phyloP scores from a whole-genome alignment of 768 basidiomycete species.

The Exsudoporus frostii region DNA sequence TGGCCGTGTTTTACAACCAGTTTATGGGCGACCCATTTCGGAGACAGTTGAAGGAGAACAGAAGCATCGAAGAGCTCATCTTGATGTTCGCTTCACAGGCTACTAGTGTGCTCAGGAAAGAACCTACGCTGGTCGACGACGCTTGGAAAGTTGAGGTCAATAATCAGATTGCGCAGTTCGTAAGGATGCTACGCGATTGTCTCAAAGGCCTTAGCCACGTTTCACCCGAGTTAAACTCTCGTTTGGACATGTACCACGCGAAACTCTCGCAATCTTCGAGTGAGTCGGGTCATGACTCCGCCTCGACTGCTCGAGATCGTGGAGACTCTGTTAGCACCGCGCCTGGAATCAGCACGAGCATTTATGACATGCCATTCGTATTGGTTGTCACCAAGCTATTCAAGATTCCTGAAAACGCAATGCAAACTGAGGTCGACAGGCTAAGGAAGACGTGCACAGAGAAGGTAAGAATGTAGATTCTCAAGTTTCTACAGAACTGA shows the following conservation, averaged over 20 bases:
- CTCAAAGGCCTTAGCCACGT: constrained; percentile 71
- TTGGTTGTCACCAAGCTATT: constrained; percentile 67
- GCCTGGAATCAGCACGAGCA: constrained; percentile 40
- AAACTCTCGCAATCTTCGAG: constrained; percentile 67
- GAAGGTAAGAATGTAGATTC: constrained; percentile 45
- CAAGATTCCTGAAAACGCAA: constrained; percentile 63
- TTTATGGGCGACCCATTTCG: constrained; percentile 84
- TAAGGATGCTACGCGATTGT: constrained; percentile 80
- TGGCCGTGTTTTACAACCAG: constrained; percentile 91
- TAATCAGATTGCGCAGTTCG: constrained; percentile 86
- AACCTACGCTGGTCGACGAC: constrained; percentile 76
- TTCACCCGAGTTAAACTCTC: constrained; percentile 74
- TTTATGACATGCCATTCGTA: constrained; percentile 79
- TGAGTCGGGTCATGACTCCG: constrained; percentile 67
- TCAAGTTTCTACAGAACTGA: not conserved
- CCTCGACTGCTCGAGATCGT: constrained; percentile 55
- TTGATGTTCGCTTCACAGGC: constrained; percentile 94
- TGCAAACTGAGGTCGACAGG: constrained; percentile 73
- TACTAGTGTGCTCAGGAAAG: constrained; percentile 84
- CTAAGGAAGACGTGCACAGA: constrained; percentile 66
- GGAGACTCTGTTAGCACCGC: constrained; percentile 43
- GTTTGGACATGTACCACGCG: constrained; percentile 80
- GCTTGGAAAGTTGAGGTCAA: constrained; percentile 94
- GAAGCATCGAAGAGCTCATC: constrained; percentile 97
- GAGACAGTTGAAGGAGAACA: constrained; percentile 89